These are phyloP conservation scores for Clitopilus hobsonii DNA, from an alignment of 768 basidiomycete species.

Conservation along the genomic window DNA sequence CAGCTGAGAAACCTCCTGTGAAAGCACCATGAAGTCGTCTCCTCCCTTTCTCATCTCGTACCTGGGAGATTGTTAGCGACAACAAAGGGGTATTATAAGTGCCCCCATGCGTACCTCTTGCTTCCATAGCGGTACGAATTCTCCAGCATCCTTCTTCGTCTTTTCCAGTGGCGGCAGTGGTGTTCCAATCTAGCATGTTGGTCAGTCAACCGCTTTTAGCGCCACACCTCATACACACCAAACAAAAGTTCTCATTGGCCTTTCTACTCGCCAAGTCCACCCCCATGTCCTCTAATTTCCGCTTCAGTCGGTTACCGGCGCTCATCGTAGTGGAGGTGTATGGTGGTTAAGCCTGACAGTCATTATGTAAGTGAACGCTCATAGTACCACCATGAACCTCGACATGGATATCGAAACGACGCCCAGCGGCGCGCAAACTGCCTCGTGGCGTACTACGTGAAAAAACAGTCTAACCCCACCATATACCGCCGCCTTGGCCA, in stretches of 20 bases:
- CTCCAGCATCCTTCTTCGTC: conserved; percentile 75
- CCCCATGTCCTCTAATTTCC: conserved; percentile 79
- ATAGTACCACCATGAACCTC: no score
- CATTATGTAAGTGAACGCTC: background rate
- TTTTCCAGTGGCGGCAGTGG: conserved; percentile 94
- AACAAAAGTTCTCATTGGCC: conserved; percentile 81
- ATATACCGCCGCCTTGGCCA: no score
- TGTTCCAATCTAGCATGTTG: conserved; percentile 72
- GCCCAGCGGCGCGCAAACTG: no score
- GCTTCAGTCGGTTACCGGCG: conserved; percentile 61
- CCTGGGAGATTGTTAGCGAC: conserved; percentile 37
- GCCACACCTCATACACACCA: conserved; percentile 39
- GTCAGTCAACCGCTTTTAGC: conserved; percentile 5
- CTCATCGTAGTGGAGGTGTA: background rate
- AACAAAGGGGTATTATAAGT: background rate
- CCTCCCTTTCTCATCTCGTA: conserved; percentile 90
- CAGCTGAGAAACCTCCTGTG: conserved; percentile 96
- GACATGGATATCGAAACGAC: no score
- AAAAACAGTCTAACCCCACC: no score
- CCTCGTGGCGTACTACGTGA: no score
- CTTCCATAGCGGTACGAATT: conserved; percentile 97
- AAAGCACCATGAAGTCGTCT: conserved; percentile 96
- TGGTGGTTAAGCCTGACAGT: background rate
- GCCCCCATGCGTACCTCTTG: conserved; percentile 68
- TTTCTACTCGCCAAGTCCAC: conserved; percentile 65